Conservation (phyloP, 2,329 filamentous ascomycete species). For the Aspergillus persii region DNA sequence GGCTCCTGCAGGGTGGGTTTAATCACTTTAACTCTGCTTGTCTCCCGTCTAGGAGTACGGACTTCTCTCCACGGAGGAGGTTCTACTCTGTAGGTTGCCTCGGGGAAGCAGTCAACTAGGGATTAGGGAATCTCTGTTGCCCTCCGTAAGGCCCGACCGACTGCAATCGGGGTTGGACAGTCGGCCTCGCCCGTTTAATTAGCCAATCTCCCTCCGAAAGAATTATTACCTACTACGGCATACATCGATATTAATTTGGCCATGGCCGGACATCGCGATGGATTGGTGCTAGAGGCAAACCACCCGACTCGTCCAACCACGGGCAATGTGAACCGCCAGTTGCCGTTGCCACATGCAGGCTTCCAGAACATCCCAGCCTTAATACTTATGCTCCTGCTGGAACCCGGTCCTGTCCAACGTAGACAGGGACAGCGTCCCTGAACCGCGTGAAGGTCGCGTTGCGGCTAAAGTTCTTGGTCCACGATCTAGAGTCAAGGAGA, state of each 20-base stretch:
- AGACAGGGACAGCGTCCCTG: not conserved
- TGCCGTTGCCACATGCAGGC: not conserved
- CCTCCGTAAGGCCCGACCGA: not conserved
- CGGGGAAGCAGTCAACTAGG: not conserved
- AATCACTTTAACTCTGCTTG: not conserved
- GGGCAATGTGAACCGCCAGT: too few relatives aligned
- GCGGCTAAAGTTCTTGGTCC: conserved; percentile 4
- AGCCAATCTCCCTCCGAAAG: too few relatives aligned
- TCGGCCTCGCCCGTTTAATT: not conserved
- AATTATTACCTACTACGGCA: too few relatives aligned
- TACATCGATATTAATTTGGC: too few relatives aligned
- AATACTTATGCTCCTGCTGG: conserved; percentile 1
- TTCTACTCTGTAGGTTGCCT: not conserved
- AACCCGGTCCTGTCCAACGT: not conserved
- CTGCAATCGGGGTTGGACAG: not conserved
- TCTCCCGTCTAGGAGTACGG: not conserved
- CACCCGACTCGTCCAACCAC: too few relatives aligned
- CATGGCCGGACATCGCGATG: too few relatives aligned
- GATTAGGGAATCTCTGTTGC: not conserved
- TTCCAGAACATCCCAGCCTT: conserved; percentile 13
- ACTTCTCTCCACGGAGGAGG: too few relatives aligned
- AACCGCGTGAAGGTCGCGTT: conserved; percentile 3
- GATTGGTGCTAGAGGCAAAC: too few relatives aligned
- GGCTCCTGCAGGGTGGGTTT: not conserved
- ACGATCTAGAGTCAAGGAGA: conserved; percentile 2